These are phyloP conservation scores for Exophiala lecanii-corni DNA, from an alignment of 2,329 filamentous ascomycete species.

Conservation along the genomic window DNA sequence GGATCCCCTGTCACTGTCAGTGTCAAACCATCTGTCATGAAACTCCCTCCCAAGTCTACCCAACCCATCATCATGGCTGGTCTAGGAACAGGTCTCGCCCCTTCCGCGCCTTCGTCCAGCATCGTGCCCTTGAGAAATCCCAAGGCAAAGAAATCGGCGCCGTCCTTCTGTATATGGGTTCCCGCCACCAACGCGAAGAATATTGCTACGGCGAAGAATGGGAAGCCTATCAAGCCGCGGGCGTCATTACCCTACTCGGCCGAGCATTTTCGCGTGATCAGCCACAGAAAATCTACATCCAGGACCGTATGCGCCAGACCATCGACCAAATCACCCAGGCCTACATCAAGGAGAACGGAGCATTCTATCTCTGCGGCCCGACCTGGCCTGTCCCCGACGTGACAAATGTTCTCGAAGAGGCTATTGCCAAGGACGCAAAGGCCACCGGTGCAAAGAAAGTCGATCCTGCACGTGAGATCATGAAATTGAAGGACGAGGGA, in stretches of 20 bases:
- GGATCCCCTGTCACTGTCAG: constrained; percentile 82
- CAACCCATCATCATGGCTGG: constrained; percentile 98
- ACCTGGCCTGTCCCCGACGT: constrained; percentile 99
- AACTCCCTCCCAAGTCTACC: constrained; percentile 80
- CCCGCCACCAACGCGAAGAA: constrained; percentile 94
- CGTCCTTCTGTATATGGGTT: constrained; percentile 93
- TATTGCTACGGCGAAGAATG: constrained; percentile 99
- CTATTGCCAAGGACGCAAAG: constrained; percentile 72
- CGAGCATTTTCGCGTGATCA: constrained; percentile 95
- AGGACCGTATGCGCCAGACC: constrained; percentile 93
- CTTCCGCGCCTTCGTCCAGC: constrained; percentile 99
- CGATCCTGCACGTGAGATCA: constrained; percentile 84
- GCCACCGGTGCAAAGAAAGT: constrained; percentile 67
- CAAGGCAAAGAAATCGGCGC: constrained; percentile 91
- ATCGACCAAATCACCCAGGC: constrained; percentile 76
- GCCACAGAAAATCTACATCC: constrained; percentile 98
- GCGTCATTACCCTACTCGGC: constrained; percentile 89
- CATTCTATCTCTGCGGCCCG: constrained; percentile 95
- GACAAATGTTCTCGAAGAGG: constrained; percentile 88
- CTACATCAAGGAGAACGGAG: constrained; percentile 81
- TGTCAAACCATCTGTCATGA: constrained; percentile 98
- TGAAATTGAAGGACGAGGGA: constrained; percentile 90
- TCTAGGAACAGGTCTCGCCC: constrained; percentile 93
- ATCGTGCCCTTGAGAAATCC: constrained; percentile 96
- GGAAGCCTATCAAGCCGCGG: constrained; percentile 95